A percentile compares a stretch with the other conserved stretches of the same genome.
These are phyloP conservation scores for Phylloporus sp. DNA, from an alignment of 768 basidiomycete species.

Conservation along the genomic window DNA sequence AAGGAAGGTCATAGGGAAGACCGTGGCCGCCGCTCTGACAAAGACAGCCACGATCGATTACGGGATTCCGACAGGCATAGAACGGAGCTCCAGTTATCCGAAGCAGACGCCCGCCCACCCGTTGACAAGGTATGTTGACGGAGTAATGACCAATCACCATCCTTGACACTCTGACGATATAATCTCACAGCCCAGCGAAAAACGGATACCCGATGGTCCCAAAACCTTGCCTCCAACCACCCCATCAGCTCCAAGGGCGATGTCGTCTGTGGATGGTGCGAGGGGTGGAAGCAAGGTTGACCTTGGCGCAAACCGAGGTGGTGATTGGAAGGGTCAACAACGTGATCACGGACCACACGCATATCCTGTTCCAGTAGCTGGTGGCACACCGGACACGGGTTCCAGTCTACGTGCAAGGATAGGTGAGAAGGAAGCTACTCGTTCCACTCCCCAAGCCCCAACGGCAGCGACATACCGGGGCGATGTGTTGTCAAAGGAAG, in stretches of 20 bases:
- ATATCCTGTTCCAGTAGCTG: conserved; percentile 18
- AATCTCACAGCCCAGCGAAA: conserved; percentile 42
- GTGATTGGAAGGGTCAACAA: conserved; percentile 46
- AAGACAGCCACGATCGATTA: conserved; percentile 60
- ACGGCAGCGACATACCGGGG: conserved; percentile 40
- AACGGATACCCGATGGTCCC: conserved; percentile 51
- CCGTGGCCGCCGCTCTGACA: conserved; percentile 61
- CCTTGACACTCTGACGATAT: conserved; percentile 7
- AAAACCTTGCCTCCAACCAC: conserved; percentile 52
- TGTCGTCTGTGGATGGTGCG: conserved; percentile 47
- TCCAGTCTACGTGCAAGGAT: conserved; percentile 53
- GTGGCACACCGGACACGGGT: conserved; percentile 20
- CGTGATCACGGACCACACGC: conserved; percentile 30
- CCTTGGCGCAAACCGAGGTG: conserved; percentile 31
- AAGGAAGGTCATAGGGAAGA: conserved; percentile 78
- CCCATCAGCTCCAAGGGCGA: conserved; percentile 68
- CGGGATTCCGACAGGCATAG: conserved; percentile 65
- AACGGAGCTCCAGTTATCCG: conserved; percentile 55
- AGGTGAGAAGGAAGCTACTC: conserved; percentile 51
- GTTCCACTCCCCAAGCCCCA: conserved; percentile 37
- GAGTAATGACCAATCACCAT: background rate
- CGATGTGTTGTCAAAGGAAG: conserved; percentile 47
- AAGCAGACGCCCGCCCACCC: conserved; percentile 45
- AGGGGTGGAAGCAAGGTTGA: conserved; percentile 40
- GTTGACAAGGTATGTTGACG: conserved; percentile 55